Percentiles rank a stretch among this genome's conserved stretches.
Evolutionary conservation across 345 rosid genomes (phyloP).

Genomic region (Alliaria petiolata): DNA sequence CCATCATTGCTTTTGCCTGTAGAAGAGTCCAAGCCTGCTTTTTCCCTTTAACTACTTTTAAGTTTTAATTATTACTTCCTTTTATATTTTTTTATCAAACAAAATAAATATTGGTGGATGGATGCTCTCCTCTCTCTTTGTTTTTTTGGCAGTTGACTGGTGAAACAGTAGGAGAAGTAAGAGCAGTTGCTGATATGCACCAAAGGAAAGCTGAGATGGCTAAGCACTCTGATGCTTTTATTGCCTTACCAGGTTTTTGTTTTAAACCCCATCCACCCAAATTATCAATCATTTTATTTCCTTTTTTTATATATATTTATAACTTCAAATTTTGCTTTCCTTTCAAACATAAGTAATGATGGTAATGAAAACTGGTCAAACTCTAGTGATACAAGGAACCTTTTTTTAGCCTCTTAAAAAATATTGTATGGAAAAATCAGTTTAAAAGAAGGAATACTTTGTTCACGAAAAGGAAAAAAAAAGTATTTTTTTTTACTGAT

Average conservation of each 20-base stretch:
- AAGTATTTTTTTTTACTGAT: background rate
- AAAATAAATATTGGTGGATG: conserved; percentile 12
- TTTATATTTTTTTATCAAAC: background rate
- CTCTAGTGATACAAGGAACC: conserved; percentile 6
- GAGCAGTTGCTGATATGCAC: conserved; percentile 99
- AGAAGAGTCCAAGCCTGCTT: conserved; percentile 40
- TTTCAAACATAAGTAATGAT: conserved; percentile 31
- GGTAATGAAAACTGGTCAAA: conserved; percentile 16
- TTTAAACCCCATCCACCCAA: conserved; percentile 34
- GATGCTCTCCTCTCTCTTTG: conserved; percentile 11
- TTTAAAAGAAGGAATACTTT: background rate
- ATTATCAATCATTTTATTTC: conserved; percentile 11
- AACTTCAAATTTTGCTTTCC: background rate
- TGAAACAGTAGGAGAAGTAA: conserved; percentile 99
- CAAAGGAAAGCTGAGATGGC: conserved; percentile 99
- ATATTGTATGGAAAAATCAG: background rate
- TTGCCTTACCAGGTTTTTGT: conserved; percentile 97
- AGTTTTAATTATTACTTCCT: conserved; percentile 30
- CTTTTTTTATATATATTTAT: background rate
- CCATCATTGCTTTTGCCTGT: conserved; percentile 37
- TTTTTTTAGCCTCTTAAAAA: background rate
- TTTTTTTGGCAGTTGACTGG: conserved; percentile 83
- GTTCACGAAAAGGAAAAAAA: background rate
- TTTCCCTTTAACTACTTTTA: conserved; percentile 30
- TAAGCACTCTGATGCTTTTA: conserved; percentile 99